phyloP scores from a whole-genome alignment of 129 eudicot genomes.

The Pseudognaphalium luteoalbum region DNA sequence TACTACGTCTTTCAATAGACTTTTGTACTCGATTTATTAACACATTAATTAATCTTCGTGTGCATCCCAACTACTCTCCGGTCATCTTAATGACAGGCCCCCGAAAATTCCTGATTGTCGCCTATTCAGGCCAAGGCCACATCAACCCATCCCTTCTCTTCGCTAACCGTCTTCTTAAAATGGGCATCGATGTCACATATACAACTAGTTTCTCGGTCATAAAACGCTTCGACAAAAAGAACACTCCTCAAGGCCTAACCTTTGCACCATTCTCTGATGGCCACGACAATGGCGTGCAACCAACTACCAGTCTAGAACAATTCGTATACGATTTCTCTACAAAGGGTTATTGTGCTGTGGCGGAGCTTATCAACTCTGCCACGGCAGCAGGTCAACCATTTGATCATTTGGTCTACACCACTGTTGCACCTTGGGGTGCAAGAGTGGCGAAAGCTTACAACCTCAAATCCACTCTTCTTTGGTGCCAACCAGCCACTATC shows the following conservation, averaged over 20 bases:
- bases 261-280: not conserved
- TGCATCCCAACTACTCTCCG: not conserved
- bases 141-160: constrained; percentile 41
- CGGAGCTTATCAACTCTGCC: not conserved
- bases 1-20: too few species aligned
- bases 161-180: constrained; percentile 18
- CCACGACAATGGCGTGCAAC: not conserved
- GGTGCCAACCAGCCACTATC: constrained; percentile 2
- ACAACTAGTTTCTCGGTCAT: not conserved
- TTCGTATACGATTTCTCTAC: not conserved
- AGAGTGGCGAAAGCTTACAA: not conserved
- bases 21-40: not conserved
- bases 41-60: not conserved
- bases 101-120: constrained; percentile 5
- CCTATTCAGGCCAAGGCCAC: constrained; percentile 38
- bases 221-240: not conserved
- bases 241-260: not conserved
- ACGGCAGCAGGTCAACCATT: not conserved
- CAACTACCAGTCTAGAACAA: not conserved
- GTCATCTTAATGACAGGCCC: not conserved
- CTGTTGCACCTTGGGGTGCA: not conserved
- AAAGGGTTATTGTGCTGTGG: not conserved
- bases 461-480: not conserved
- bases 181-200: constrained; percentile 6
- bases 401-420: not conserved